Conservation (phyloP, 2,329 filamentous ascomycete species). For the Cladorrhinum sp. region DNA sequence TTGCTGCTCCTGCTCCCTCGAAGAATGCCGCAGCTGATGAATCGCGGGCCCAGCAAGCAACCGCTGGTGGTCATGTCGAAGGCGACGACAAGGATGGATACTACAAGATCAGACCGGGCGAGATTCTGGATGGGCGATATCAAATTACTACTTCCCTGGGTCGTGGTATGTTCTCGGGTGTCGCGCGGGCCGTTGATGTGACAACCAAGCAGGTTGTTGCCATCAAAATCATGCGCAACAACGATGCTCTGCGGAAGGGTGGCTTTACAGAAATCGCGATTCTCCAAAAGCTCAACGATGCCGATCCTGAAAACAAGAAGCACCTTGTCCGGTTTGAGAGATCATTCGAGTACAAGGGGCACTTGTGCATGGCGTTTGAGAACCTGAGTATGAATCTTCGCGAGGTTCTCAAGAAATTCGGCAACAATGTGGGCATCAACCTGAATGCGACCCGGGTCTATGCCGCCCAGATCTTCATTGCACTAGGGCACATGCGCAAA, state of each 20-base stretch:
- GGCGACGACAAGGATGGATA: slow-evolving; percentile 95
- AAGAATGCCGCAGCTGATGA: slow-evolving; percentile 38
- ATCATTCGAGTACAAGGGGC: slow-evolving; percentile 89
- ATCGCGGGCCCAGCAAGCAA: slow-evolving; percentile 47
- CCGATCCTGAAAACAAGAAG: slow-evolving; percentile 85
- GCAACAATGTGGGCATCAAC: slow-evolving; percentile 90
- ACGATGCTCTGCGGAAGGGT: slow-evolving; percentile 87
- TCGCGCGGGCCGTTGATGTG: slow-evolving; percentile 82
- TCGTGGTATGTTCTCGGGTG: slow-evolving; percentile 93
- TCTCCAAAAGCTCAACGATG: slow-evolving; percentile 77
- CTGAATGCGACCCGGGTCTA: slow-evolving; percentile 83
- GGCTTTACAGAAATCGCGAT: slow-evolving; percentile 95
- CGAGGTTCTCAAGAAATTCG: slow-evolving; percentile 93
- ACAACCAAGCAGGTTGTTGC: slow-evolving; percentile 76
- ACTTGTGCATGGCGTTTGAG: slow-evolving; percentile 96
- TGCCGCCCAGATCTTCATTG: slow-evolving; percentile 90
- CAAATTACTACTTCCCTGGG: slow-evolving; percentile 84
- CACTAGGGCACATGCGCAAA: slow-evolving; percentile 81
- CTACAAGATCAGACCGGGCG: slow-evolving; percentile 90
- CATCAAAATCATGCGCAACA: slow-evolving; percentile 97
- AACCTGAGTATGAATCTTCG: slow-evolving; percentile 90
- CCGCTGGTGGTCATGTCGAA: slow-evolving; percentile 69
- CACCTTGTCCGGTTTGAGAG: slow-evolving; percentile 86
- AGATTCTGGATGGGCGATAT: slow-evolving; percentile 85
- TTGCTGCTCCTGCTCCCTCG: slow-evolving; percentile 45